Evolutionary conservation across 2,329 filamentous ascomycete genomes (phyloP).

Genomic region (Colletotrichum liriopes): DNA sequence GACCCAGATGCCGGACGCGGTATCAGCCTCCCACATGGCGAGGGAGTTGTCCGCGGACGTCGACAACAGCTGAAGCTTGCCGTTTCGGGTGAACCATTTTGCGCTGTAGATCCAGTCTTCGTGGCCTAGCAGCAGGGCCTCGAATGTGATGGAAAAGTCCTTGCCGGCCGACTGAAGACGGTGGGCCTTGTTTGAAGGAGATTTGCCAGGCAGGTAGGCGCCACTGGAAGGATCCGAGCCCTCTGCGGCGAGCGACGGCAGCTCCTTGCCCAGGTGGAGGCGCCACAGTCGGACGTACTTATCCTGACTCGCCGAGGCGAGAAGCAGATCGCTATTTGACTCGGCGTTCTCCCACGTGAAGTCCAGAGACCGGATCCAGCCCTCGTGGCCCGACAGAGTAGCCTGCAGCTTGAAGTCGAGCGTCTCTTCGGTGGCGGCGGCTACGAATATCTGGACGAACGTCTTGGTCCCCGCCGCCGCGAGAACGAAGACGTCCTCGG

Average conservation of each 20-base stretch:
- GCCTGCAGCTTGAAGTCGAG: conserved; percentile 79
- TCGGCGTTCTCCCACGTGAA: conserved; percentile 77
- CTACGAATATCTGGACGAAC: conserved; percentile 84
- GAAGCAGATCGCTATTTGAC: conserved; percentile 76
- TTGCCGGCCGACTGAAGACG: conserved; percentile 73
- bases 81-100: conserved; percentile 74
- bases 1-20: conserved; percentile 90
- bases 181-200: conserved; percentile 91
- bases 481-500: conserved; percentile 73
- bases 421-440: conserved; percentile 55
- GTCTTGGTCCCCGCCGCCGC: conserved; percentile 90
- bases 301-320: conserved; percentile 96
- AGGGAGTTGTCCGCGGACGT: conserved; percentile 96
- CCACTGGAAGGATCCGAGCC: conserved; percentile 71
- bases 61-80: conserved; percentile 81
- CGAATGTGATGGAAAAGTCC: conserved; percentile 89
- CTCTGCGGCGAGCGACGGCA: conserved; percentile 70
- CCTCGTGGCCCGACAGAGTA: conserved; percentile 90
- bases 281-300: conserved; percentile 97
- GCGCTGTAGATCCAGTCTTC: conserved; percentile 99
- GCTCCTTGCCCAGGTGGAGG: conserved; percentile 78
- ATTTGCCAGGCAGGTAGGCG: conserved; percentile 76
- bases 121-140: conserved; percentile 92
- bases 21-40: conserved; percentile 91
- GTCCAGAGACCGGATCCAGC: conserved; percentile 90